A percentile compares a stretch with the other conserved stretches of the same genome.
Evolutionary conservation across 2,329 filamentous ascomycete genomes (phyloP).

Genomic region (Cryphonectria radicalis): DNA sequence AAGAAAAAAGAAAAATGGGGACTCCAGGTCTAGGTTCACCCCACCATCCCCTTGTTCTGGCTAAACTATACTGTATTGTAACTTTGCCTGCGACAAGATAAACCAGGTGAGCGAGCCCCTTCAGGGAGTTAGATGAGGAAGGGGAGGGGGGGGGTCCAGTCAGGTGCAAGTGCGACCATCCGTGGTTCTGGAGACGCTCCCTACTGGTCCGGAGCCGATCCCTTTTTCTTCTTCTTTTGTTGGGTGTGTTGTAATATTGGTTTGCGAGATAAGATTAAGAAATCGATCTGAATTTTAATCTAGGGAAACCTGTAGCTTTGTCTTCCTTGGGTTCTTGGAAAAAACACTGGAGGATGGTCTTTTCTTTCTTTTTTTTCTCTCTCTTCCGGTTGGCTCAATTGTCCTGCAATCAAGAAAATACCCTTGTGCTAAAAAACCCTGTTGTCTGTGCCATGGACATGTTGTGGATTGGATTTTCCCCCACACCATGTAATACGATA

Average conservation of each 20-base stretch:
- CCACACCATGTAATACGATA: neutral
- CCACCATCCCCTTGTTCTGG: neutral
- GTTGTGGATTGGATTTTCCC: no score
- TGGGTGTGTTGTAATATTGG: neutral
- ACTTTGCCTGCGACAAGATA: neutral
- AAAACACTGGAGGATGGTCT: no score
- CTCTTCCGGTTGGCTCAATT: no score
- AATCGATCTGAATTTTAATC: neutral
- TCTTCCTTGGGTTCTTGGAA: neutral
- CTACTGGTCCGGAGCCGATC: neutral
- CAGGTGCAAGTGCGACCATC: neutral
- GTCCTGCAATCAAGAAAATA: neutral
- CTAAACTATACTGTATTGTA: neutral
- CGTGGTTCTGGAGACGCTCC: slow-evolving; percentile 7
- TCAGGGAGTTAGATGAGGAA: no score
- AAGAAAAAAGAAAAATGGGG: neutral
- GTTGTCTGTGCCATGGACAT: neutral
- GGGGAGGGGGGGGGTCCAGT: slow-evolving; percentile 11
- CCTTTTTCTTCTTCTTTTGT: neutral
- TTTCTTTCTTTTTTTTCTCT: no score
- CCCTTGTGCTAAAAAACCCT: neutral
- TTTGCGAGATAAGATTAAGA: neutral
- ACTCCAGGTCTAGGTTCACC: slow-evolving; percentile 1
- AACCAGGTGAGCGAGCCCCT: neutral
- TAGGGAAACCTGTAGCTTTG: neutral